Evolutionary conservation across 2,329 filamentous ascomycete genomes (phyloP), one percentile per base, ranked within the genome.

Genomic region (Penicillium palitans): DNA sequence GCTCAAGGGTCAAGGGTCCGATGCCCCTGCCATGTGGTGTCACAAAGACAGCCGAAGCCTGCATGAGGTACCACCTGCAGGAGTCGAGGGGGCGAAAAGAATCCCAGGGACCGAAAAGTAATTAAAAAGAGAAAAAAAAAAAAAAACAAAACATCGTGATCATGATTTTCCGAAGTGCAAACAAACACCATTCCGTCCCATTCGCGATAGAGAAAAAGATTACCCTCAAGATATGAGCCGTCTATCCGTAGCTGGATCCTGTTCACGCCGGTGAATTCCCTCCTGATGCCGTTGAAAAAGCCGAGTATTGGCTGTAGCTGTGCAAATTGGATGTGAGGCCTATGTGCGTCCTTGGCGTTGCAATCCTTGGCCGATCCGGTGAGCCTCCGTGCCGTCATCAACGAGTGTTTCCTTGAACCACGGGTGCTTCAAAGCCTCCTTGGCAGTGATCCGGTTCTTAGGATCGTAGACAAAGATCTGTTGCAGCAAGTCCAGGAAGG

Each of bases 401-500:
- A 87, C 80, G 24, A 87, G 78, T 13, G 79, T 78, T 71, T 88
- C 85, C 62, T 81, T 84, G 74, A 88, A 88, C 86, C 86, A 88
- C 1, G 83, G 82, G 68, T 88, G 86, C 69, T 87, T 84, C 61
- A 88, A 75, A 17, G 86, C 86, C 67, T 87, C 79, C 63, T 87
- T 84, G 61, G 86, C 86, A 1, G 84, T 85, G 64, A 88, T 87
- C 25, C 86, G 80, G 64, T 82, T 81, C 70, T 85, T 86, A 7
- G 86, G 86, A 60, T 88, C 85, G 68, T 88, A 88, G 21, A 88
- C 83, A 64, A 88, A 88, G 68, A 88, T 88, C 64, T 79, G 81
- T 60, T 81, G 78, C 6, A 88, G 76, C 6, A 88, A 77, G 62
- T 88, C 85, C 48, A 88, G 80, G 73, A 88, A 87, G 52, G 84